These are phyloP conservation scores for Gelatoporia subvermispora DNA, from an alignment of 768 basidiomycete species.

Conservation along the genomic window DNA sequence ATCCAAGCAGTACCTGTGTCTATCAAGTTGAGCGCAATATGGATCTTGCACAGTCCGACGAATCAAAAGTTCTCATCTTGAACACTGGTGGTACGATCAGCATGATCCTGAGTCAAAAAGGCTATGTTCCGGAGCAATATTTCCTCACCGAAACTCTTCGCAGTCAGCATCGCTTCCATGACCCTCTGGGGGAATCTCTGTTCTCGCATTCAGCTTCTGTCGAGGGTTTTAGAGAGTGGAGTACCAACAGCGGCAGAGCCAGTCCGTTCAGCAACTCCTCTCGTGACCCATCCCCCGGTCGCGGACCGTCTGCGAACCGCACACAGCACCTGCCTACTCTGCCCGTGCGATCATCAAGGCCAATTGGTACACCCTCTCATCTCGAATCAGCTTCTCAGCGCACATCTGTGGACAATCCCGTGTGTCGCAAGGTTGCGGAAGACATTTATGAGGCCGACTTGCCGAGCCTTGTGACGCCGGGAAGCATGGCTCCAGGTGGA, in stretches of 20 bases:
- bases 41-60: slow-evolving; percentile 52
- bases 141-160: slow-evolving; percentile 81
- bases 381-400: slow-evolving; percentile 17
- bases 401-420: slow-evolving; percentile 25
- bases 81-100: slow-evolving; percentile 92
- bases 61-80: slow-evolving; percentile 79
- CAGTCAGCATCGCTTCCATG: slow-evolving; percentile 86
- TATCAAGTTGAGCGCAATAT: slow-evolving; percentile 19
- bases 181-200: slow-evolving; percentile 81
- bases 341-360: slow-evolving; percentile 63
- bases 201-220: slow-evolving; percentile 79
- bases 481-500: slow-evolving; percentile 55
- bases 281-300: slow-evolving; percentile 15
- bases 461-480: slow-evolving; percentile 78
- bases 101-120: slow-evolving; percentile 73
- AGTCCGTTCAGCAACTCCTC: slow-evolving; percentile 32
- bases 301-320: slow-evolving; percentile 22
- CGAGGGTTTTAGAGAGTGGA: slow-evolving; percentile 77
- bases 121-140: slow-evolving; percentile 82
- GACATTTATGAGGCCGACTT: slow-evolving; percentile 68
- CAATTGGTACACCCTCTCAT: slow-evolving; percentile 46
- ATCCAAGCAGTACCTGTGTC: background rate
- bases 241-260: slow-evolving; percentile 51
- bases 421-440: slow-evolving; percentile 47
- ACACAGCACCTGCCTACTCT: slow-evolving; percentile 22